Base-by-base conservation (phyloP, 2,329 filamentous ascomycete species). In the Tricladium varicosporioides region DNA sequence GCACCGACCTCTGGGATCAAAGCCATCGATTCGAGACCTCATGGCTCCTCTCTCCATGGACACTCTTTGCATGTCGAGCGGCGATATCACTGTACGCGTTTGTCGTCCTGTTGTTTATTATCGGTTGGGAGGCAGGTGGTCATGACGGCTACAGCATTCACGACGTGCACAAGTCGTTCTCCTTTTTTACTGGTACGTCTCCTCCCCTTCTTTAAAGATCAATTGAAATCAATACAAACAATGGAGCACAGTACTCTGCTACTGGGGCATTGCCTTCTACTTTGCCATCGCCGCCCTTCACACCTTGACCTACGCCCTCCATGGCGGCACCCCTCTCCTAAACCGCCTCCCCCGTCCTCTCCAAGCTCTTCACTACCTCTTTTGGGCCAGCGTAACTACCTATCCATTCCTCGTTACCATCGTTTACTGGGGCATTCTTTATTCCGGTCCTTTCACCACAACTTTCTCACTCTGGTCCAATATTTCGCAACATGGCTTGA, bases 261-360 rank as follows among this genome's bases (percentile, higher is more conserved):
- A 87, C 78, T 94, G 89, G 89, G 89, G 89, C 1, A 74, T 93
- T 36, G 85, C 82, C 19, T 93, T 92, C 75, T 96, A 95, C 78
- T 87, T 87, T 70, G 77, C 85, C 56, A 75, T 86, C 67, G 79
- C 87, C 1, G 78, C 87, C 15, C 60, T 83, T 15, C 90, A 95
- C 75, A 91, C 88, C 5, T 74, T 83, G 52, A 80, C 78, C 48
- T 94, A 93, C 74, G 80, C 81, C 11, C 72, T 75, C 44, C 74
- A 74, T 27, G 79, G 81, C 46, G 79, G 81, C 33, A 75, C 84
- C 0, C 73, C 75, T 40, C 77, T 88, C 5, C 79, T 88, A 62
- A 77, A 83, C 66, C 73, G 74, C 32, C 80, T 84, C 72, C 85
- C 85, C 0, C 80, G 83, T 0, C 74, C 76, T 1, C 78, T 89